Percentiles rank a stretch among this genome's conserved stretches.
phyloP scores from a whole-genome alignment of 2,329 filamentous ascomycete species.

The Colletotrichum nymphaeae region DNA sequence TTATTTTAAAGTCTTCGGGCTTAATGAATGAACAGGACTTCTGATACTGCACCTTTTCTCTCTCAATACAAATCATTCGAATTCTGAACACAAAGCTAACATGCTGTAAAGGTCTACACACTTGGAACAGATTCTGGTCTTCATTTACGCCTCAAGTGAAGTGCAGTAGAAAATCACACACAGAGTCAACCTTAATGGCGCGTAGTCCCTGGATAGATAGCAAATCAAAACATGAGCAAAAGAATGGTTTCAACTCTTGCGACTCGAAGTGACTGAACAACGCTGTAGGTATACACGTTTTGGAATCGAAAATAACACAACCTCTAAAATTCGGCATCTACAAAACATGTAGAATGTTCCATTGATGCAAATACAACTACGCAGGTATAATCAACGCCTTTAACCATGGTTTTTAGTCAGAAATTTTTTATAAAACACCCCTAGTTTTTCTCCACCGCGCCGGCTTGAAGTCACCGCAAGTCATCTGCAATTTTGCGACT shows the following conservation, averaged over 20 bases:
- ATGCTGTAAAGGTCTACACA: neutral
- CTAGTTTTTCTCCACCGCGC: neutral
- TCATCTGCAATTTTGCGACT: neutral
- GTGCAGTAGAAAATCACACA: neutral
- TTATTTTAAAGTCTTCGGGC: constrained; percentile 82
- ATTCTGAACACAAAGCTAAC: constrained; percentile 12
- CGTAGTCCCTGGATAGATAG: neutral
- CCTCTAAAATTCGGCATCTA: neutral
- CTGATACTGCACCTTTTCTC: constrained; percentile 63
- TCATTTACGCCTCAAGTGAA: neutral
- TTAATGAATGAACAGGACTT: constrained; percentile 90
- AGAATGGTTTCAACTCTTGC: neutral
- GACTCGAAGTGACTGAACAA: neutral
- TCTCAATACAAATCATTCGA: neutral
- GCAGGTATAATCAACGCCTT: neutral
- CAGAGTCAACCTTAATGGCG: too few relatives aligned
- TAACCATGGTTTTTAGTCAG: neutral
- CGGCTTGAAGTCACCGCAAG: neutral
- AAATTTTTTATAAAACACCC: neutral
- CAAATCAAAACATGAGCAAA: neutral
- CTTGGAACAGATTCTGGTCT: too few relatives aligned
- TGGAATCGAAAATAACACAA: neutral
- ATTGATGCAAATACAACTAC: neutral
- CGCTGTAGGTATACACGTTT: neutral
- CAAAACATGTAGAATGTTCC: neutral